Base-by-base conservation (phyloP, 1,284 basidiomycete species). In the Puccinia hordei region DNA sequence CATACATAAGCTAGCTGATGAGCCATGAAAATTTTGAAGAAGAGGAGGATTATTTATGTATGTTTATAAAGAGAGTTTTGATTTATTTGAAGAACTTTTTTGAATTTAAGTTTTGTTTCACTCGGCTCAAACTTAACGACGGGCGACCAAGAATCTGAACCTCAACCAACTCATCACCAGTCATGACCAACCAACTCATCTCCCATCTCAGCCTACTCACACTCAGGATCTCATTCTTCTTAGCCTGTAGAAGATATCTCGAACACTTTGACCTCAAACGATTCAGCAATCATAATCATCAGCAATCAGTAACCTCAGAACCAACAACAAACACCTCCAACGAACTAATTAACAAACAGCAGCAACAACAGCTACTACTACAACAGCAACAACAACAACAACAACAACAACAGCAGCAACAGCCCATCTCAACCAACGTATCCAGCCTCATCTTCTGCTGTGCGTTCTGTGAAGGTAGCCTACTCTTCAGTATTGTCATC, bases 401-500 rank as follows among this genome's bases (percentile, higher is more conserved):
- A 22, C 46, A 73, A 53, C 44, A n/a, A 12, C 35, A 55, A 46
- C n/a, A 30, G 69, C 51, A 57, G 6, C 41, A 44, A 27, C 63
- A 80, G 33, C 73, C 61, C 35, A 68, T 81, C 59, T 81, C 82
- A 68, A 66, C 82, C 17, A 69, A 46, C n/a, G 76, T 84, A 30
- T 55, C 84, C 5, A 81, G 81, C 2, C 79, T 82, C 35, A 69
- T 85, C 49, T 85, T 85, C 82, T 85, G 84, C 81, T 80, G 84
- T 10, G 72, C 83, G 22, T 84, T 85, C 73, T 85, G 83, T 49
- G 84, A 85, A 81, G 82, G 82, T 53, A 83, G 81, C 46, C 83
- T 83, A 51, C 82, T 85, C 44, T 85, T 84, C 79, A 83, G 84
- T n/a, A 80, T 85, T 55, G 68, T 85, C 33, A 80, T 85, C n/a